Percentiles rank a stretch among this genome's conserved stretches.
Evolutionary conservation across 257 asterid genomes (phyloP).

Genomic region (Nicotiana attenuata): DNA sequence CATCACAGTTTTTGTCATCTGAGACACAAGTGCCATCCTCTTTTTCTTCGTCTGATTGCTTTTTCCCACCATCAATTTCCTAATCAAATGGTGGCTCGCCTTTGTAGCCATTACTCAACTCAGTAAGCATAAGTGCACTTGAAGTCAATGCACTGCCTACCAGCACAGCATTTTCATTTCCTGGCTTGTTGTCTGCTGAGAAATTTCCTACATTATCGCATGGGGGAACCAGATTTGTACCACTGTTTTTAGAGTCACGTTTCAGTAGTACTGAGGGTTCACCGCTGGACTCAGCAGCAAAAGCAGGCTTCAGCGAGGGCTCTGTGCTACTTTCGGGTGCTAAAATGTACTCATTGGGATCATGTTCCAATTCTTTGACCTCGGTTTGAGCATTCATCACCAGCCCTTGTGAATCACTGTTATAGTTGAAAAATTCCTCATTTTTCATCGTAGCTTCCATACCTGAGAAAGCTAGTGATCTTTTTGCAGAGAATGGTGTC

Average conservation of each 20-base stretch:
- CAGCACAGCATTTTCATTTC: slow-evolving; percentile 9
- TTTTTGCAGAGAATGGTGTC: slow-evolving; percentile 54
- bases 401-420: slow-evolving; percentile 1
- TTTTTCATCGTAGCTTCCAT: slow-evolving; percentile 25
- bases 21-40: not conserved
- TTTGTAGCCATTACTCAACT: slow-evolving; percentile 1
- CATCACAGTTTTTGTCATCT: slow-evolving; percentile 1
- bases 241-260: slow-evolving; percentile 19
- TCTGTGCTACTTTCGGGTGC: slow-evolving; percentile 15
- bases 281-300: not conserved
- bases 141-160: slow-evolving; percentile 10
- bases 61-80: not conserved
- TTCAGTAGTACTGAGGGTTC: slow-evolving; percentile 7
- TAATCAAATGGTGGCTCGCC: not conserved
- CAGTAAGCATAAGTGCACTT: not conserved
- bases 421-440: slow-evolving; percentile 20
- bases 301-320: slow-evolving; percentile 14
- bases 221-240: not conserved
- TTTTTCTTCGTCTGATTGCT: slow-evolving; percentile 14
- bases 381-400: slow-evolving; percentile 11
- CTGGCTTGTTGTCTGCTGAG: slow-evolving; percentile 13
- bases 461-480: slow-evolving; percentile 63
- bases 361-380: not conserved
- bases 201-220: not conserved
- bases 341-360: slow-evolving; percentile 8